Evolutionary conservation across 257 asterid species (phyloP), one percentile per base, ranked within the genome.

Genomic region (Haberlea rhodopensis): DNA sequence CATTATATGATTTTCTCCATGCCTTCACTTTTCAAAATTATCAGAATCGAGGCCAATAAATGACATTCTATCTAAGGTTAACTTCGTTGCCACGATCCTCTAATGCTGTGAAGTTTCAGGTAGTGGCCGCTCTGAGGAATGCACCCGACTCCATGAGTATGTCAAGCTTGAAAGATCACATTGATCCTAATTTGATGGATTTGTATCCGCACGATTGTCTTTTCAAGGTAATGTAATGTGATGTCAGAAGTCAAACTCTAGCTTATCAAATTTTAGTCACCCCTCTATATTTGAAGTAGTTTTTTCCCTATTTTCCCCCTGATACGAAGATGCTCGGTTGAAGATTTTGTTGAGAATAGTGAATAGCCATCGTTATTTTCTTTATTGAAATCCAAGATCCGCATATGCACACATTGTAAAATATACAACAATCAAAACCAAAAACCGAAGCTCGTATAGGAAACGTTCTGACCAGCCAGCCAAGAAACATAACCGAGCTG

Each of bases 161-260:
- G 96, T 69, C 91, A 8, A 81, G 91, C 83, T 63, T 92, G 81
- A 90, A 87, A 66, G 97, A 89, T 67, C 94, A 80, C 51, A 73
- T 84, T 19, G 97, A 92, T 77, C 94, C 94, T 13, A 81, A 76
- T 74, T 57, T 92, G 73, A 77, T 79, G 95, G 94, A 89, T 70
- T 66, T 92, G 72, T 92, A 83, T 68, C 97, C 99, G 21, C 94
- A 88, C 3, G 99, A 92, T 78, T 92, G 99, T 66, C 89, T 89
- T 67, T 89, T 78, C 75, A 92, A 89, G 99, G 97, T 92, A 85
- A 63, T n/a, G n/a, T n/a, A n/a, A n/a, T 61, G 8, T 11, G 2
- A 16, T 10, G 24, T 0, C 40, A 6, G 37, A 29, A 29, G 10
- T 3, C 48, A 37, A 10, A 23, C 11, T 63, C 16, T 10, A 24